A percentile compares a stretch with the other conserved stretches of the same genome.
phyloP scores from a whole-genome alignment of 1,284 basidiomycete genomes.

The Heimioporus punctisporus region DNA sequence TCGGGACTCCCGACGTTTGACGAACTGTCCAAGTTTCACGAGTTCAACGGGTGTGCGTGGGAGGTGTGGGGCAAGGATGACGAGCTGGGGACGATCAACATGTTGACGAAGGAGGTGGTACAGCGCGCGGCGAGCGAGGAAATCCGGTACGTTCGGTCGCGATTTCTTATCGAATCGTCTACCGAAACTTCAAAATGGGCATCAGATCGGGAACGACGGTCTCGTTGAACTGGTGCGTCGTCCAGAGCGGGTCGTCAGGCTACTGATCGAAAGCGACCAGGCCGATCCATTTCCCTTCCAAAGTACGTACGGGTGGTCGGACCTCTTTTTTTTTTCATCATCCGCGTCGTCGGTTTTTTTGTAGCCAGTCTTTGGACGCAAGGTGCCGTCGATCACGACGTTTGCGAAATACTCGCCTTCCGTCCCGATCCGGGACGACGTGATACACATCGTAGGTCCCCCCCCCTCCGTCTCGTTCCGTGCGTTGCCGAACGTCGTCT shows the following conservation, averaged over 20 bases:
- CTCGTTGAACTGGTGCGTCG: conserved; percentile 62
- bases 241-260: not conserved
- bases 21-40: conserved; percentile 59
- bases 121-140: conserved; percentile 62
- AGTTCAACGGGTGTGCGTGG: conserved; percentile 71
- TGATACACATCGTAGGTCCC: conserved; percentile 57
- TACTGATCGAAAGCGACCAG: conserved; percentile 32
- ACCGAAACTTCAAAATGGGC: too few species aligned
- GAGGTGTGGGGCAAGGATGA: conserved; percentile 72
- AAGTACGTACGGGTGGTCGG: conserved; percentile 48
- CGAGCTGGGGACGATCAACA: conserved; percentile 71
- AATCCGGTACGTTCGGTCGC: conserved; percentile 49
- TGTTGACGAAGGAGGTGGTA: conserved; percentile 68
- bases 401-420: conserved; percentile 27
- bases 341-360: too few species aligned
- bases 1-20: conserved; percentile 54
- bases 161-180: not conserved
- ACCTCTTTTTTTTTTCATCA: too few species aligned
- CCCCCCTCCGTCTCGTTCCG: not conserved
- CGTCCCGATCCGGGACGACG: conserved; percentile 54
- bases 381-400: conserved; percentile 52
- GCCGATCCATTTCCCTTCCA: conserved; percentile 70
- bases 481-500: not conserved
- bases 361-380: conserved; percentile 61
- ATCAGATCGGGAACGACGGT: conserved; percentile 53